Percentiles rank a stretch among this genome's conserved stretches.
These are phyloP conservation scores for Fusarium nelsonii DNA, from an alignment of 2,329 filamentous ascomycete genomes.

Conservation along the genomic window DNA sequence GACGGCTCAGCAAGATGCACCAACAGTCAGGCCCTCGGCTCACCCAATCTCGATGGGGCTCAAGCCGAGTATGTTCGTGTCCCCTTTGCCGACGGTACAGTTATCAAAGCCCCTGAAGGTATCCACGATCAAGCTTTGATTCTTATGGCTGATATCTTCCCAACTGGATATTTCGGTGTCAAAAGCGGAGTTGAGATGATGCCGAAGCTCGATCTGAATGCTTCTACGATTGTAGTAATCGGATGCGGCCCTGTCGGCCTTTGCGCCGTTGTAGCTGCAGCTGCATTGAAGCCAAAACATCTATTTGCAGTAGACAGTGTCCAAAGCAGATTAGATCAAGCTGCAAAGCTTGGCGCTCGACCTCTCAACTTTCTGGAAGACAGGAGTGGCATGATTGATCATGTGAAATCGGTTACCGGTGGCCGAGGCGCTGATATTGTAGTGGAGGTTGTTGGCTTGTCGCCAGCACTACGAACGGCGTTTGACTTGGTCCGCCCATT, in stretches of 20 bases:
- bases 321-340: conserved; percentile 78
- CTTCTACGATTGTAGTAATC: conserved; percentile 79
- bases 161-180: conserved; percentile 86
- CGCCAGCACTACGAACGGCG: conserved; percentile 75
- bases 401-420: conserved; percentile 79
- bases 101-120: conserved; percentile 72
- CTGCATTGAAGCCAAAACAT: conserved; percentile 78
- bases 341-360: conserved; percentile 80
- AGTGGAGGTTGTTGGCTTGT: conserved; percentile 82
- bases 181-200: conserved; percentile 79
- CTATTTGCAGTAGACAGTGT: conserved; percentile 85
- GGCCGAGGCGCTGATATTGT: conserved; percentile 88
- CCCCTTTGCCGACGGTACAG: conserved; percentile 83
- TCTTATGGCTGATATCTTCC: conserved; percentile 94
- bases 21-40: conserved; percentile 78
- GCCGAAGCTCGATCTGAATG: conserved; percentile 47
- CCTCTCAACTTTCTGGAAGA: conserved; percentile 82
- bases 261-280: conserved; percentile 82
- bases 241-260: conserved; percentile 89
- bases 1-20: conserved; percentile 82
- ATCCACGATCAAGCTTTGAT: conserved; percentile 81
- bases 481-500: conserved; percentile 79
- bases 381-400: conserved; percentile 71
- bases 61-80: conserved; percentile 87
- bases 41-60: conserved; percentile 75